These are phyloP conservation scores for Oldenlandia corymbosa DNA, from an alignment of 257 asterid genomes.

Conservation along the genomic window DNA sequence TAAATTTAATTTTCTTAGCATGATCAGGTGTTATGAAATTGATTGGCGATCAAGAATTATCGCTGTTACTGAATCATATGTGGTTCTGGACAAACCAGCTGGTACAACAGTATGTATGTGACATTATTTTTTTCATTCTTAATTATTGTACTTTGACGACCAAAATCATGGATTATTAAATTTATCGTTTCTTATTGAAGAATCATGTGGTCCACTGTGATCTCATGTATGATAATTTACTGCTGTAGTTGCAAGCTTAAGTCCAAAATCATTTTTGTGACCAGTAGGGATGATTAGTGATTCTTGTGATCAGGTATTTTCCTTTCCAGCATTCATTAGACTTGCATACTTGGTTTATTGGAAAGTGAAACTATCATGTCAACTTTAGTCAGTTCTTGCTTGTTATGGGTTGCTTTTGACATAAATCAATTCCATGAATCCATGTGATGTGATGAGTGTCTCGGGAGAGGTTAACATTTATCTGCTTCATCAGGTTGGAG, in stretches of 20 bases:
- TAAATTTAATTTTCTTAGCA: slow-evolving; percentile 11
- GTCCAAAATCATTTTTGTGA: too few species aligned
- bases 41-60: slow-evolving; percentile 91
- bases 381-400: neutral
- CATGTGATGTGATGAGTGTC: neutral
- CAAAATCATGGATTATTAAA: too few species aligned
- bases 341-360: neutral
- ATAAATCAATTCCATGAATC: neutral
- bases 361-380: neutral
- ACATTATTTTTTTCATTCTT: too few species aligned
- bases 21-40: slow-evolving; percentile 80
- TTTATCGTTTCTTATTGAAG: too few species aligned
- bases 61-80: slow-evolving; percentile 64
- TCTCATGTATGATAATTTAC: too few species aligned
- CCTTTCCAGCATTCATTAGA: neutral
- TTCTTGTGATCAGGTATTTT: too few species aligned
- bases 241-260: too few species aligned
- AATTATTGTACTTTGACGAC: too few species aligned
- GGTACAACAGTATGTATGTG: slow-evolving; percentile 89
- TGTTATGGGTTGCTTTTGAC: neutral
- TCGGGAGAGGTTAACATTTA: neutral
- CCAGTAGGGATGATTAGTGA: too few species aligned
- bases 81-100: slow-evolving; percentile 92
- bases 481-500: slow-evolving; percentile 64
- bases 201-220: too few species aligned